Evolutionary conservation across 306 rosid genomes (phyloP), one percentile per base, ranked within the genome.

Genomic region (Styphnolobium japonicum): DNA sequence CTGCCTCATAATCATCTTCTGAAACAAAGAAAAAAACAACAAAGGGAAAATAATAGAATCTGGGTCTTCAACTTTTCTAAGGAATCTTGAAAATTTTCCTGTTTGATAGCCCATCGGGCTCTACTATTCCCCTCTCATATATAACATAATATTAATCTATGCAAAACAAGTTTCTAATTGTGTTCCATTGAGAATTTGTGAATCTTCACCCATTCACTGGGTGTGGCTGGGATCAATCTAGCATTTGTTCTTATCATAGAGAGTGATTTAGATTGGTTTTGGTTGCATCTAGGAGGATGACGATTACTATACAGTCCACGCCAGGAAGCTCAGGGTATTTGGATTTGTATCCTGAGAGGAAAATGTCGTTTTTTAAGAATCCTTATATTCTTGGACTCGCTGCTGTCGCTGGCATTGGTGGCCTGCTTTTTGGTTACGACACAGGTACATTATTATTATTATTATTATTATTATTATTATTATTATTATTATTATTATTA

Each of bases 251-350:
- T 53, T 19, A 21, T 21, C 23, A 22, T 10, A 53, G 11, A 57
- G 19, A 15, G 42, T 6, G 52, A 42, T 66, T 66, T 43, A 14
- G 6, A 10, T 9, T 18, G 37, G 8, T 16, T 0, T 19, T 11
- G 65, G 65, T 27, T 58, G 19, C 19, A 11, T 58, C 29, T 31
- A 71, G 2, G 10, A 64, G 29, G 61, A 80, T 61, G 69, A 79
- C 31, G 3, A 6, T 3, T 1, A 27, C 10, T 0, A 46, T 80
- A 15, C 82, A 80, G 74, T 62, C 75, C 0, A 75, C 84, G 2
- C 89, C 86, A 21, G 84, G 89, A 69, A 86, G 89, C 80, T 86
- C 89, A 21, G 89, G 89, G 64, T 86, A 82, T 27, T 79, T 86
- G 71, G 80, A 86, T 15, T 39, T 86, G 45, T 79, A 75, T 25